Percentiles rank a stretch among this genome's conserved stretches.
phyloP scores from a whole-genome alignment of 768 basidiomycete genomes.

The Phlegmacium glaucopus region DNA sequence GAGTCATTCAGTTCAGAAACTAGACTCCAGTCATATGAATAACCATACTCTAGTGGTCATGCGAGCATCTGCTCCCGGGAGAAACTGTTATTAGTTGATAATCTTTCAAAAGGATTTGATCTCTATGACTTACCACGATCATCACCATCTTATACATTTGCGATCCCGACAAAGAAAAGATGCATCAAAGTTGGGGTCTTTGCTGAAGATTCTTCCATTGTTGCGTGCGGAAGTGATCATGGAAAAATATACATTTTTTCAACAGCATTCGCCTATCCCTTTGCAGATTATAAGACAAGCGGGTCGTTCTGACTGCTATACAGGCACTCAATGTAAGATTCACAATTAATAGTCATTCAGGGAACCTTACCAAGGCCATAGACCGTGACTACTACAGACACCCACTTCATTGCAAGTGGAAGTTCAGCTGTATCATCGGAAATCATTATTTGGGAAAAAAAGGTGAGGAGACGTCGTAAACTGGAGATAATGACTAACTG shows the following conservation, averaged over 20 bases:
- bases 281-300: slow-evolving; percentile 4
- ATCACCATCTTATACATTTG: slow-evolving; percentile 3
- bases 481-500: too few species aligned
- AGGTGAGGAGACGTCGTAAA: background rate
- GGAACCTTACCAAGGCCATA: background rate
- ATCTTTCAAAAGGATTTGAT: slow-evolving; percentile 8
- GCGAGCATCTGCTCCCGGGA: background rate
- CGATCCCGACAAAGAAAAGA: background rate
- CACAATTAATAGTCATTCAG: background rate
- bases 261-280: background rate
- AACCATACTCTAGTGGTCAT: background rate
- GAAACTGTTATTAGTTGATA: slow-evolving; percentile 8
- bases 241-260: slow-evolving; percentile 9
- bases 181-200: slow-evolving; percentile 7
- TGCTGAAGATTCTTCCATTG: background rate
- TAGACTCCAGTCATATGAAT: background rate
- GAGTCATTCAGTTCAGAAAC: background rate
- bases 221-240: slow-evolving; percentile 10
- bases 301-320: background rate
- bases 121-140: slow-evolving; percentile 7
- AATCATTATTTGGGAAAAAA: slow-evolving; percentile 1
- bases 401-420: slow-evolving; percentile 8
- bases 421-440: slow-evolving; percentile 1
- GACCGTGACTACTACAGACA: background rate
- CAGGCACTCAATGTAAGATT: slow-evolving; percentile 7